These are phyloP conservation scores for Diaporthe citri DNA, from an alignment of 2,329 filamentous ascomycete genomes.

Conservation along the genomic window DNA sequence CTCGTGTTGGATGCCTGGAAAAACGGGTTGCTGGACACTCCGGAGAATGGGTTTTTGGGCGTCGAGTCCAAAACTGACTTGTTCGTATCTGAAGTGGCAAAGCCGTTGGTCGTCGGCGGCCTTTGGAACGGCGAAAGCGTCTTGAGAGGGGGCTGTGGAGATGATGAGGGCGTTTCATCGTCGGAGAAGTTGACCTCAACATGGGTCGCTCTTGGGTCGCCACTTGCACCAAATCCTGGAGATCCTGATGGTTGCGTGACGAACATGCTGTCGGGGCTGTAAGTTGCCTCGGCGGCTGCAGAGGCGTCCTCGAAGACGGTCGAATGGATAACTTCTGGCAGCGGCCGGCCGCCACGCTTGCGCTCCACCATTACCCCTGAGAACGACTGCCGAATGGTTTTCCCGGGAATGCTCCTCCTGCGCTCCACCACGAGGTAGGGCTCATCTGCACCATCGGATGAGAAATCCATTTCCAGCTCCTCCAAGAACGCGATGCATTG, in stretches of 20 bases:
- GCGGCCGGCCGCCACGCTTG: slow-evolving; percentile 65
- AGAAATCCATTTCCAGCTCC: slow-evolving; percentile 68
- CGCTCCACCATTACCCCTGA: slow-evolving; percentile 69
- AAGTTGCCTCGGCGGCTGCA: slow-evolving; percentile 29
- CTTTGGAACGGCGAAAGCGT: slow-evolving; percentile 27
- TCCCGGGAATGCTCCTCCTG: slow-evolving; percentile 59
- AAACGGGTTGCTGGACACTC: background rate
- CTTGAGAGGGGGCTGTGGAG: slow-evolving; percentile 27
- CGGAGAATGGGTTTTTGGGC: slow-evolving; percentile 32
- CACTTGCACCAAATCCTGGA: slow-evolving; percentile 19
- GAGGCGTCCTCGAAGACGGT: slow-evolving; percentile 62
- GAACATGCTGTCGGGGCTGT: slow-evolving; percentile 45
- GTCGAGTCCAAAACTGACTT: slow-evolving; percentile 5
- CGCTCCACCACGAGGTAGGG: slow-evolving; percentile 60
- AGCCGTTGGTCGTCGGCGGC: slow-evolving; percentile 17
- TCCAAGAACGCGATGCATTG: slow-evolving; percentile 76
- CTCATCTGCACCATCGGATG: slow-evolving; percentile 51
- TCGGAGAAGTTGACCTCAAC: slow-evolving; percentile 34
- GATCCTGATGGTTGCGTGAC: slow-evolving; percentile 41
- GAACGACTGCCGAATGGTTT: slow-evolving; percentile 66
- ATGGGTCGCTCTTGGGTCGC: background rate
- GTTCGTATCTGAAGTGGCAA: background rate
- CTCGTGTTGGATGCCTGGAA: slow-evolving; percentile 12
- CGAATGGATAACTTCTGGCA: slow-evolving; percentile 68
- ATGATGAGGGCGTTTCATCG: slow-evolving; percentile 34